Evolutionary conservation across 148 eudicot genomes (phyloP).

Genomic region (Linanthus parryae): DNA sequence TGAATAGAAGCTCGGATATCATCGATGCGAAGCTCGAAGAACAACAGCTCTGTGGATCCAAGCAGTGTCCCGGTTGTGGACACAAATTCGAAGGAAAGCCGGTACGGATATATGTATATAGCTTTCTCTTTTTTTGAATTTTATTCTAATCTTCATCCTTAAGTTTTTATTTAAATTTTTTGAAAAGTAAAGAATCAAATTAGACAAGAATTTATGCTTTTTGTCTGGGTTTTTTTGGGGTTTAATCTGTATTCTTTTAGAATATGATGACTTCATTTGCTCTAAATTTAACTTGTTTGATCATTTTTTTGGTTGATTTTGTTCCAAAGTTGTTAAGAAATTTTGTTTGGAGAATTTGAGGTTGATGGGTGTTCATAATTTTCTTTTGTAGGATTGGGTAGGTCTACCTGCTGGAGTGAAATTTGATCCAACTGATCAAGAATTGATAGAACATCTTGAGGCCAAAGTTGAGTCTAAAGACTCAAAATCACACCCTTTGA

Average conservation of each 20-base stretch:
- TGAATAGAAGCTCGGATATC: slow-evolving; percentile 65
- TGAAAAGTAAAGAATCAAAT: slow-evolving; percentile 14
- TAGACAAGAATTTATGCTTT: slow-evolving; percentile 9
- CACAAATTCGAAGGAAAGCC: slow-evolving; percentile 88
- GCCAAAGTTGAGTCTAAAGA: slow-evolving; percentile 75
- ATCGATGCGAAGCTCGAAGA: slow-evolving; percentile 97
- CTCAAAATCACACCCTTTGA: slow-evolving; percentile 87
- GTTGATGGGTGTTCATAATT: neutral
- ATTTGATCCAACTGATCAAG: slow-evolving; percentile 99
- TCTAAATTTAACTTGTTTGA: no score
- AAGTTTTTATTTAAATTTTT: slow-evolving; percentile 28
- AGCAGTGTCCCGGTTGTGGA: slow-evolving; percentile 93
- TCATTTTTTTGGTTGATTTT: neutral
- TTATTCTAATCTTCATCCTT: neutral
- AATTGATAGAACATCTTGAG: slow-evolving; percentile 94
- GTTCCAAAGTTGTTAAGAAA: neutral
- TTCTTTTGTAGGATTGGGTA: slow-evolving; percentile 80
- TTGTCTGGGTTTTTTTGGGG: neutral
- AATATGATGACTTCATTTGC: no score
- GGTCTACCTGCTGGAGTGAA: slow-evolving; percentile 99
- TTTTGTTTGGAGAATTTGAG: neutral
- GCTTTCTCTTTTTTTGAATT: neutral
- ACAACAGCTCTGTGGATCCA: slow-evolving; percentile 87
- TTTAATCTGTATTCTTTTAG: no score
- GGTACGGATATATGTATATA: slow-evolving; percentile 34